Base-by-base conservation (phyloP, 2,329 filamentous ascomycete genomes). In the Escovopsis sp. region DNA sequence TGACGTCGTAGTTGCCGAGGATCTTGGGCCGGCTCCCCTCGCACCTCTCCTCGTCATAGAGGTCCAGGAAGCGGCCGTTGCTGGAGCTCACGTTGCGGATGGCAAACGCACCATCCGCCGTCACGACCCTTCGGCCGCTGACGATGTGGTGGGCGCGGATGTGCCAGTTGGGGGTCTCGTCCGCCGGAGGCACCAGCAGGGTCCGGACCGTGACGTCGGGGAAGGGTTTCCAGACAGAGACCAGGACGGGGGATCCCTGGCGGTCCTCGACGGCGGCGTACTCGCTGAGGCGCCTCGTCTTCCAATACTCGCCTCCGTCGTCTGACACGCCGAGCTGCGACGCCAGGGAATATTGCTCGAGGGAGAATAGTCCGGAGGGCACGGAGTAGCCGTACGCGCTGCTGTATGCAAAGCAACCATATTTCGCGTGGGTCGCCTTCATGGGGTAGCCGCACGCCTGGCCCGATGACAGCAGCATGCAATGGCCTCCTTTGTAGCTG, bases 361-460 rank as follows among this genome's bases (percentile, higher is more conserved):
- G 71, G 1, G 79, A 79, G 57, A 85, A 84, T 14, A 77, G 71
- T 0, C 84, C 83, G 0, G 82, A 83, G 0, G 83, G 81, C 0
- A 87, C 83, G 0, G 79, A 84, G 61, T 87, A 88, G 15, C 71
- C 81, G 56, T 84, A 88, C 0, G 79, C 74, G 40, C 79, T 79
- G 53, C 76, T 82, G 60, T 88, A 88, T 6, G 81, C 81, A 54
- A 88, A 87, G 45, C 76, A 73, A 37, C 83, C 83, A 57, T 88
- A 88, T 54, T 88, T 88, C 46, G 83, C 81, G 57, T 88, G 82
- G 0, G 82, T 84, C 41, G 80, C 82, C 59, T 84, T 84, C 67
- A 88, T 79, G 0, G 83, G 79, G 55, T 88, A 88, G 57, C 82
- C 79, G 59, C 83, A 88, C n/a, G 79, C 79, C 57, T 89, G 83